Percentiles rank a stretch among this genome's conserved stretches.
phyloP scores from a whole-genome alignment of 1,284 basidiomycete species.

The Fomes fomentarius region DNA sequence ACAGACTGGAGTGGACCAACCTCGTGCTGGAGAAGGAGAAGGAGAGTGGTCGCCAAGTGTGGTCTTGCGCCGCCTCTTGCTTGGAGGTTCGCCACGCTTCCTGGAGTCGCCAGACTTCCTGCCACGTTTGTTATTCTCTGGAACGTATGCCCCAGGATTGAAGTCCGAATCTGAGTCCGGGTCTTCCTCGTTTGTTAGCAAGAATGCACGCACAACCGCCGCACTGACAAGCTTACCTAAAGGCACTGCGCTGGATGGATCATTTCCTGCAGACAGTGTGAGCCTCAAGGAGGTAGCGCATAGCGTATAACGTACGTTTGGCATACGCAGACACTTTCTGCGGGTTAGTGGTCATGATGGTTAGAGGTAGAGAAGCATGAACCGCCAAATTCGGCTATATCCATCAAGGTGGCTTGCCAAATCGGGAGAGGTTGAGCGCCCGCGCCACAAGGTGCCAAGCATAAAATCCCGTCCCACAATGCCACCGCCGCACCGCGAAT shows the following conservation, averaged over 20 bases:
- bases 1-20: background rate
- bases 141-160: slow-evolving; percentile 22
- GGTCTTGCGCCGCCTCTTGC: slow-evolving; percentile 14
- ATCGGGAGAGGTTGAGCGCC: background rate
- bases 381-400: background rate
- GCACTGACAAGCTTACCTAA: slow-evolving; percentile 1
- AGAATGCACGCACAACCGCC: background rate
- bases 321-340: slow-evolving; percentile 10
- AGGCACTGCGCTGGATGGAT: slow-evolving; percentile 4
- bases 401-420: background rate
- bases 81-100: slow-evolving; percentile 1
- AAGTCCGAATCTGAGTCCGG: slow-evolving; percentile 30
- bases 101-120: slow-evolving; percentile 1
- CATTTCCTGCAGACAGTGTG: slow-evolving; percentile 2
- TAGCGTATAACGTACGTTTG: background rate
- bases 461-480: too few species aligned
- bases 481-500: too few species aligned
- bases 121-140: slow-evolving; percentile 16
- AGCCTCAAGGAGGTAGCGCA: background rate
- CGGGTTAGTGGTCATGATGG: slow-evolving; percentile 11
- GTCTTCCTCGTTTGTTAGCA: slow-evolving; percentile 14
- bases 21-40: background rate
- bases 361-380: slow-evolving; percentile 6
- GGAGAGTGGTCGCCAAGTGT: background rate
- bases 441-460: background rate